These are phyloP conservation scores for Aspergillus diversus DNA, from an alignment of 495 filamentous ascomycete genomes.

Conservation along the genomic window DNA sequence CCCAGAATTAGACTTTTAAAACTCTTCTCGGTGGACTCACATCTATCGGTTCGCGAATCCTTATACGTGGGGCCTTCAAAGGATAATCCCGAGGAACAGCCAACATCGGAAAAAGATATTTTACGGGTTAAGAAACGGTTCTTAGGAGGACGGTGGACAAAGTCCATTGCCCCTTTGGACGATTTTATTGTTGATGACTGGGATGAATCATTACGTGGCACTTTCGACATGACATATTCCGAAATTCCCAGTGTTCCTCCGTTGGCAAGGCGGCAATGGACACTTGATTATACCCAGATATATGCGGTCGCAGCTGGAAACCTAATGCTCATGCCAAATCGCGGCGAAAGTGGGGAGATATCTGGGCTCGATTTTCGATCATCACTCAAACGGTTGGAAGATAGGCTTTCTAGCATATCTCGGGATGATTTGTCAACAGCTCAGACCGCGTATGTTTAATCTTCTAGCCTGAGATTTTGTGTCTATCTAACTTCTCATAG, in stretches of 20 bases:
- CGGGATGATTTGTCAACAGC: conserved; percentile 9
- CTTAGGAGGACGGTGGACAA: conserved; percentile 10
- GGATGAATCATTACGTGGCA: conserved; percentile 33
- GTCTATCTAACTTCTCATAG: conserved; percentile 22
- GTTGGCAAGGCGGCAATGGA: conserved; percentile 30
- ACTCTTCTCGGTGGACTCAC: conserved; percentile 41
- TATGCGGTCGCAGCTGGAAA: conserved; percentile 33
- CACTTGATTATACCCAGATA: conserved; percentile 36
- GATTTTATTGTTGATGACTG: conserved; percentile 46
- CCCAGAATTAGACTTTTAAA: conserved; percentile 37
- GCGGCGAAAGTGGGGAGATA: neutral
- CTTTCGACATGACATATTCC: conserved; percentile 7
- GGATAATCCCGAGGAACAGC: conserved; percentile 12
- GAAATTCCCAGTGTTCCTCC: conserved; percentile 16
- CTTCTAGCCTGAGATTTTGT: neutral
- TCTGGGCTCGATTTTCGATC: conserved; percentile 24
- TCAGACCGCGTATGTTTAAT: conserved; percentile 30
- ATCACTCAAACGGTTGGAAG: conserved; percentile 24
- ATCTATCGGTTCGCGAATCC: conserved; percentile 41
- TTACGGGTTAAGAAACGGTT: conserved; percentile 32
- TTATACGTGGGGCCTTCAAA: conserved; percentile 29
- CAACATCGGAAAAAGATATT: conserved; percentile 20
- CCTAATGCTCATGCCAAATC: conserved; percentile 8
- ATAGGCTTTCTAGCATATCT: conserved; percentile 4
- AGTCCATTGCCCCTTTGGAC: conserved; percentile 15